These are phyloP conservation scores for Chernovozyma sophiae-reginae DNA, from an alignment of 1,139 yeast genomes.

Conservation along the genomic window DNA sequence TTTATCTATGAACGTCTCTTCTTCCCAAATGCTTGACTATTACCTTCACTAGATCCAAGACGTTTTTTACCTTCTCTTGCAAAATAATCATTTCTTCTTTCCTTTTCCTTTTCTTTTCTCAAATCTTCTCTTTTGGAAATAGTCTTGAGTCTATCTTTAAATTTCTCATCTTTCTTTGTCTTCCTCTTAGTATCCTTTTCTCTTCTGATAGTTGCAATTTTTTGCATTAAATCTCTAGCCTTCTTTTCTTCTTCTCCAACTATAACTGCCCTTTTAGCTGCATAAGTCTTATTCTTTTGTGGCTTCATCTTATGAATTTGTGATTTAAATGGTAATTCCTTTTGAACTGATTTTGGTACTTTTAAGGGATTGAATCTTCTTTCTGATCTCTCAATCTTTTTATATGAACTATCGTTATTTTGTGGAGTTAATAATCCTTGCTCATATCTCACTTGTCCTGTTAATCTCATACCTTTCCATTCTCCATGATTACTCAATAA, in stretches of 20 bases:
- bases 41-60: constrained; percentile 38
- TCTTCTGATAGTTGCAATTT: constrained; percentile 76
- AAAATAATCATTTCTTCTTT: constrained; percentile 84
- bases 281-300: constrained; percentile 75
- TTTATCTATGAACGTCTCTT: constrained; percentile 17
- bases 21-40: constrained; percentile 33
- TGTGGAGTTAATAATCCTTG: constrained; percentile 62
- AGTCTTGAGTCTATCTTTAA: constrained; percentile 69
- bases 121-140: constrained; percentile 70
- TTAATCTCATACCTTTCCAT: constrained; percentile 96
- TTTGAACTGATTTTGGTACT: constrained; percentile 76
- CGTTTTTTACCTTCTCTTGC: constrained; percentile 70
- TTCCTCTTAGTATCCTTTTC: constrained; percentile 80
- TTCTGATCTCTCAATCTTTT: constrained; percentile 80
- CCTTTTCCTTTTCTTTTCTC: constrained; percentile 71
- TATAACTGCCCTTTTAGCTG: constrained; percentile 92
- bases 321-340: constrained; percentile 83
- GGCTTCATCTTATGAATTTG: constrained; percentile 88
- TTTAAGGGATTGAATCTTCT: constrained; percentile 82
- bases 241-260: constrained; percentile 90
- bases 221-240: constrained; percentile 85
- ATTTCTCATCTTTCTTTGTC: constrained; percentile 72
- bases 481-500: constrained; percentile 68
- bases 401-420: constrained; percentile 63
- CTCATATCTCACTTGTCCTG: constrained; percentile 89